Evolutionary conservation across 2,329 filamentous ascomycete genomes (phyloP), one percentile per base, ranked within the genome.

Genomic region (Fonsecaea erecta): DNA sequence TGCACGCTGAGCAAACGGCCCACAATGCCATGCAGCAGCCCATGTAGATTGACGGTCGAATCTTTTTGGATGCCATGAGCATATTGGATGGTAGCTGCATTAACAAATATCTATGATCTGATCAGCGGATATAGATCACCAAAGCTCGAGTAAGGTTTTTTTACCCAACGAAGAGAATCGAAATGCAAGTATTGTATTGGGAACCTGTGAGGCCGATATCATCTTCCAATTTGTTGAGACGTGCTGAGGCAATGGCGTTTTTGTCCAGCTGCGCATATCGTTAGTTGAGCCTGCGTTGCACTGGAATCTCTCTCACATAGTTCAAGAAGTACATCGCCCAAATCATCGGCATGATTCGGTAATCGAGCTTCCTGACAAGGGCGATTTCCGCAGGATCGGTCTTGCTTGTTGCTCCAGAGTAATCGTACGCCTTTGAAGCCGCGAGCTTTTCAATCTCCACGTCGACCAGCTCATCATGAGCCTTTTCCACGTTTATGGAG

Each of bases 81-180:
- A 88, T 77, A 66, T 88, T 89, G 0, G 85, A 87, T 0, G 86
- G 86, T 0, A 88, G 75, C 72, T 88, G 85, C 82, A 88, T 87
- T 12, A 87, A 74, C 0, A 88, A 28, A 46, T 65, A 65, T 30
- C 62, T 60, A n/a, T 21, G 28, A 12, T 16, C 11, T 4, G 6
- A 18, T 60, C 46, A 52, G 58, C 46, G 9, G 24, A 34, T 28
- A 51, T 35, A 53, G 28, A 12, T 16, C 32, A 2, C 18, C 14
- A 7, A 52, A 52, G 58, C 37, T 48, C 21, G 11, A 28, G 21
- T 34, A 12, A 37, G 11, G 34, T 3, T 11, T 18, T 28, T 82
- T 74, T 88, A 88, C 52, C 71, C 70, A 32, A 73, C 72, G 35
- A 70, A 74, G n/a, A 74, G 64, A 52, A 74, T 73, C 0, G 68